Evolutionary conservation across 2,329 filamentous ascomycete genomes (phyloP), one percentile per base, ranked within the genome.

Genomic region (Fusarium sororula): DNA sequence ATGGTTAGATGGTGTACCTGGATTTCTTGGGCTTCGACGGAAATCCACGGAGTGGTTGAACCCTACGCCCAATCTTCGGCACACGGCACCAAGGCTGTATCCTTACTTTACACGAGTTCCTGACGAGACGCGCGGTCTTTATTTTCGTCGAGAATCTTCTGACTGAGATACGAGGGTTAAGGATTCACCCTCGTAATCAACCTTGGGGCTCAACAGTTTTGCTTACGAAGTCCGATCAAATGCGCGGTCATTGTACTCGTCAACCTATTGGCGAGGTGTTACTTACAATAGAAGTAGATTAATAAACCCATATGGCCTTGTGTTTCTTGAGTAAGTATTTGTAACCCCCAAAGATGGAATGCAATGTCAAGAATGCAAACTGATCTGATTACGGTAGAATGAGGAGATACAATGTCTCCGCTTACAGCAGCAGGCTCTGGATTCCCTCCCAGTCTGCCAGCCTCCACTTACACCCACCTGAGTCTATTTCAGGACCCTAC

Each of bases 1-100:
- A 54, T 50, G 63, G 53, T 71, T 62, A 61, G 54, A 54, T 50
- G 63, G 66, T n/a, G 59, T 35, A 32, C 24, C 39, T 48, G 66
- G 53, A 60, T 56, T 30, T 67, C 38, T 67, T 48, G 18, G 59
- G 71, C 30, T 50, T 70, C 57, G 14, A 64, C 44, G 55, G 63
- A 48, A 65, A 41, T 30, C 54, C 59, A 48, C 58, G 47, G 45
- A 57, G 41, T 9, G 32, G 58, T 68, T 55, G 51, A 59, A 60
- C 26, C 41, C 20, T 41, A 55, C 6, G 20, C 50, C 37, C 38
- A 64, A 44, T 50, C 38, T 44, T 55, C 55, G 72, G 72, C 37
- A 69, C 47, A 60, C 48, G 51, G 58, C 58, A 50, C 35, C 59
- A 68, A 68, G 38, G 67, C 47, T 63, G 55, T 57, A 56, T 72